phyloP scores from a whole-genome alignment of 2,329 filamentous ascomycete species.

The Graphilbum ipis-grandicollis region DNA sequence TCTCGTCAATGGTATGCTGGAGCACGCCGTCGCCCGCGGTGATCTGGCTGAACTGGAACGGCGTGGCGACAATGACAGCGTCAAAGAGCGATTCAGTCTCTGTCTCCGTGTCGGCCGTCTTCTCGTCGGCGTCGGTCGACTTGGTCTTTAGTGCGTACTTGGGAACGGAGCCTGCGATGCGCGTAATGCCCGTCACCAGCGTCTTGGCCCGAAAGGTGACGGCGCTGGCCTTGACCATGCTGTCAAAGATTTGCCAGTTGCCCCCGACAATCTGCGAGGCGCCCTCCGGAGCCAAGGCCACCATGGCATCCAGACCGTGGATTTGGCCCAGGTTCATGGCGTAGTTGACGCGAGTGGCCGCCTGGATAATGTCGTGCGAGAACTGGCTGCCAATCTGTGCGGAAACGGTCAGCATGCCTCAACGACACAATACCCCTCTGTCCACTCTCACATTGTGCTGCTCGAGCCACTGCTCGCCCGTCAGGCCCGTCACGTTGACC shows the following conservation, averaged over 20 bases:
- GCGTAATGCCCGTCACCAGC: slow-evolving; percentile 28
- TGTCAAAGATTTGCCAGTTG: slow-evolving; percentile 88
- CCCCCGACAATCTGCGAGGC: slow-evolving; percentile 66
- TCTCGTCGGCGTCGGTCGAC: slow-evolving; percentile 3
- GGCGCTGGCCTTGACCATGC: slow-evolving; percentile 51
- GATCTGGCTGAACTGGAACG: slow-evolving; percentile 67
- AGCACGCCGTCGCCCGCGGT: slow-evolving; percentile 45
- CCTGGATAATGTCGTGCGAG: slow-evolving; percentile 63
- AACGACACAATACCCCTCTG: not conserved
- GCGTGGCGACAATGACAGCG: slow-evolving; percentile 65
- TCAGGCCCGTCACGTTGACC: slow-evolving; percentile 44
- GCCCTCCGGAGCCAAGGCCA: slow-evolving; percentile 77
- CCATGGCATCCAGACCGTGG: slow-evolving; percentile 78
- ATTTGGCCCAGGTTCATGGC: slow-evolving; percentile 75
- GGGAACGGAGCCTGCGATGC: not conserved
- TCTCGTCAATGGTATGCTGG: slow-evolving; percentile 50
- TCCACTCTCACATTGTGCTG: slow-evolving; percentile 34
- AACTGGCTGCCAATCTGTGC: not conserved
- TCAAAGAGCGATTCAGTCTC: slow-evolving; percentile 40
- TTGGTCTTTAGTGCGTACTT: slow-evolving; percentile 30
- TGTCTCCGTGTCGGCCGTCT: slow-evolving; percentile 13
- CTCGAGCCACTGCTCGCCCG: slow-evolving; percentile 56
- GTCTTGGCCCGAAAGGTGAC: slow-evolving; percentile 49
- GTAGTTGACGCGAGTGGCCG: slow-evolving; percentile 86
- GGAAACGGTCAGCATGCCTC: not conserved